Base-by-base conservation (phyloP, 1,139 yeast species). In the Torulaspora pretoriensis region DNA sequence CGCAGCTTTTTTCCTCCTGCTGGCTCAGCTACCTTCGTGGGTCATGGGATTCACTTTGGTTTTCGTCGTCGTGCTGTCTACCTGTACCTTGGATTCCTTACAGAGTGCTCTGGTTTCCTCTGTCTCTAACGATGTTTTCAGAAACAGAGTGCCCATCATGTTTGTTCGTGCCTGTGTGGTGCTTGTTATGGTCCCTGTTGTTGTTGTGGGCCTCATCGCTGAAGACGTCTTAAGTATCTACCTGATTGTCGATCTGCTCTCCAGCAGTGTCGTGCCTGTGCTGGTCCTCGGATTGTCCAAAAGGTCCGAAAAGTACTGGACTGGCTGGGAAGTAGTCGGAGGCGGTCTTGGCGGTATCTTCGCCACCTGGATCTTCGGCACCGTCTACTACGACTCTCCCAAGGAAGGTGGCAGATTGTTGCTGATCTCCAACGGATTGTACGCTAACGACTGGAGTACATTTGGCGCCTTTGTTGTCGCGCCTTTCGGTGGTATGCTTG, bases 381-480 rank as follows among this genome's bases (percentile, higher is more conserved):
- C 89, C 2, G 74, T 86, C 40, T 90, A 88, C 69, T 88, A 82
- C 60, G 75, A 71, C 34, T 68, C 70, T 58, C 92, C 95, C 6
- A 64, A 68, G 47, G 83, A 81, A 49, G 97, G 97, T 54, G 96
- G 85, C n/a, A 74, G 75, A 51, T 72, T 89, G 39, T 58, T 76
- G 34, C 64, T 84, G 47, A 73, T 89, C 48, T 78, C 85, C 78
- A 79, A 87, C 53, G 97, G 97, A 42, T 69, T 90, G 32, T 90
- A 90, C 62, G 68, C 76, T 10, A 78, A 75, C 45, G 97, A 90
- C 63, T 90, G 97, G 97, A 87, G 95, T 58, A 81, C 95, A 0
- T 90, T 89, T 68, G 97, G 95, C 25, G 96, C 97, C 1, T 89
- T 89, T 67, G 94, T 86, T 5, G 85, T 82, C 53, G 95, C 97